Base-by-base conservation (phyloP, 2,329 filamentous ascomycete genomes). In the Aspergillus latus region DNA sequence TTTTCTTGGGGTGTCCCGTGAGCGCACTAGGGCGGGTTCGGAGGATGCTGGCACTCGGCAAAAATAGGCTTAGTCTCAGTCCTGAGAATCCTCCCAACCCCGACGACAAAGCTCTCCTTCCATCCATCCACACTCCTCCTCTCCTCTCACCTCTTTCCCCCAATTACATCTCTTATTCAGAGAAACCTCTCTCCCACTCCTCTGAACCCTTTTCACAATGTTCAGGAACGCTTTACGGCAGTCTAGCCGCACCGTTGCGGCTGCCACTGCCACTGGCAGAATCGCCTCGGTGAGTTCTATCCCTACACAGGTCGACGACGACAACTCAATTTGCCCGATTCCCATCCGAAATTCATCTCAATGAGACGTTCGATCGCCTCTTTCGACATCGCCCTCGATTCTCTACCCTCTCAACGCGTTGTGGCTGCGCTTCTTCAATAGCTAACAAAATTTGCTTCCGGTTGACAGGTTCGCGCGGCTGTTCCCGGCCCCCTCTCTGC, bases 191-290 rank as follows among this genome's bases (percentile, higher is more conserved):
- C 74, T 76, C 72, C 67, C 66, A 73, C 68, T 70, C 68, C 72
- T 73, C 70, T 72, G 68, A 71, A 73, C 73, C 67, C 66, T 66
- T 62, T 65, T 78, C 77, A 84, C 79, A 82, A 97, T 97, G 93
- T 96, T 97, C 86, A 91, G 93, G 83, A 96, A 90, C 88, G 92
- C 93, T 84, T 86, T 97, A 82, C 88, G 92, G 84, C 92, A 96
- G 85, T 95, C 92, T 80, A 89, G 89, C 84, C 92, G 92, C 84
- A 89, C 90, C 80, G 90, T 93, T 82, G 89, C 90, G 83, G 91
- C 90, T 82, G 86, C 95, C 83, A 90, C 91, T 88, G 89, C 90
- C 76, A 85, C 89, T 75, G 87, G 90, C 85, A 90, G 92, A 85
- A 87, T 95, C 82, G 88, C 88, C 80, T 88, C 88, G 82, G 94